These are phyloP conservation scores for Huntiella moniliformis DNA, from an alignment of 2,329 filamentous ascomycete species.

Conservation along the genomic window DNA sequence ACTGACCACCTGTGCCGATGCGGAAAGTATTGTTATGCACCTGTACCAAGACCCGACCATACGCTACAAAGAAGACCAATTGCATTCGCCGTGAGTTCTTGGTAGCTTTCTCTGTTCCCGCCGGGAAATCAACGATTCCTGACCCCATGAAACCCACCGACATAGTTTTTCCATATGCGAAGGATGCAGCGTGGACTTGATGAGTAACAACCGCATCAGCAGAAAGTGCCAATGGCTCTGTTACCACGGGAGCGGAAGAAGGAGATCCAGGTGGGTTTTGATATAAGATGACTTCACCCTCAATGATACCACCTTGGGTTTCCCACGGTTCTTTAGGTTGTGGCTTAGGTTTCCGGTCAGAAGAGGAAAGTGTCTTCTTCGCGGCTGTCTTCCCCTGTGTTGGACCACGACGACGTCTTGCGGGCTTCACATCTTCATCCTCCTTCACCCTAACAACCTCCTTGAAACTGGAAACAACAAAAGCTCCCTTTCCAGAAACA, in stretches of 20 bases:
- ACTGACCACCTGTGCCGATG: conserved; percentile 74
- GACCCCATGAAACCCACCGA: conserved; percentile 72
- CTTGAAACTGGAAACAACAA: conserved; percentile 52
- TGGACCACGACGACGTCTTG: conserved; percentile 15
- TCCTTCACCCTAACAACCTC: conserved; percentile 48
- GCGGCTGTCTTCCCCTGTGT: neutral
- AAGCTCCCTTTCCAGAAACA: conserved; percentile 5
- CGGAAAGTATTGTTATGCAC: conserved; percentile 60
- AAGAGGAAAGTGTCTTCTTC: conserved; percentile 13
- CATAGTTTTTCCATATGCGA: conserved; percentile 77
- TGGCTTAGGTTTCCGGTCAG: conserved; percentile 25
- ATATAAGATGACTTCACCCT: conserved; percentile 46
- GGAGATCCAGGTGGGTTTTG: conserved; percentile 32
- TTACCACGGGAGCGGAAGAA: conserved; percentile 33
- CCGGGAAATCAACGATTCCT: conserved; percentile 75
- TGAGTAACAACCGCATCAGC: conserved; percentile 36
- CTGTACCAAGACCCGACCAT: conserved; percentile 63
- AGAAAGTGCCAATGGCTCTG: conserved; percentile 38
- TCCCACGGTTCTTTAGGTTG: conserved; percentile 53
- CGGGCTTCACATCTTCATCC: conserved; percentile 33
- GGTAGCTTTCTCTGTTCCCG: conserved; percentile 62
- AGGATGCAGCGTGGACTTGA: conserved; percentile 46
- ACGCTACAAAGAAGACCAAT: conserved; percentile 84
- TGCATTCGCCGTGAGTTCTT: conserved; percentile 96
- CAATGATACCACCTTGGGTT: conserved; percentile 40